Evolutionary conservation across 2,329 filamentous ascomycete genomes (phyloP).

Genomic region (Neofusicoccum cordaticola): DNA sequence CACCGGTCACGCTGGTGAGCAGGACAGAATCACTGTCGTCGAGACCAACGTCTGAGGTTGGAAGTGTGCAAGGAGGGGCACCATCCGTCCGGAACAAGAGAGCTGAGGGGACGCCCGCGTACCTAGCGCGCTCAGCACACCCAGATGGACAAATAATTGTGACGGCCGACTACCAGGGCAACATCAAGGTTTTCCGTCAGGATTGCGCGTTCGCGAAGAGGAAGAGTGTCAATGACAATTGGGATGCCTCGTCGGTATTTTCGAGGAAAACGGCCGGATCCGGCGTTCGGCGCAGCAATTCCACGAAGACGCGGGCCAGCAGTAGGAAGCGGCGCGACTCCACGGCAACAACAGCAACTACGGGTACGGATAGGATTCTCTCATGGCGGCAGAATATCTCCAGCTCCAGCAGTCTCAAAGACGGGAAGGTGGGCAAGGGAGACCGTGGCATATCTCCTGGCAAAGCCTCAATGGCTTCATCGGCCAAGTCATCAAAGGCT

Average conservation of each 20-base stretch:
- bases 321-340: conserved; percentile 47
- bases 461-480: conserved; percentile 36
- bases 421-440: conserved; percentile 22
- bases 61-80: conserved; percentile 33
- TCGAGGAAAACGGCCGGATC: conserved; percentile 54
- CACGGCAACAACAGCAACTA: conserved; percentile 31
- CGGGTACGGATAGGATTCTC: conserved; percentile 73
- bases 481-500: conserved; percentile 21
- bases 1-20: conserved; percentile 77
- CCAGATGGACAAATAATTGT: conserved; percentile 84
- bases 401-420: conserved; percentile 26
- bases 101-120: conserved; percentile 69
- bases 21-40: conserved; percentile 61
- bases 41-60: conserved; percentile 45
- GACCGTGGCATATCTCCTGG: conserved; percentile 50
- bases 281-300: conserved; percentile 41
- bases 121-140: conserved; percentile 73
- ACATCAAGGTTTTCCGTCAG: conserved; percentile 92
- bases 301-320: conserved; percentile 56
- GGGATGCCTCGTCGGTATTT: conserved; percentile 75
- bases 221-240: conserved; percentile 54
- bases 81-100: conserved; percentile 29
- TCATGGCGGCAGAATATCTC: conserved; percentile 75
- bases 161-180: conserved; percentile 81
- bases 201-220: conserved; percentile 86